phyloP scores from a whole-genome alignment of 352 stramenopile genomes.

The Peronospora destructor region DNA sequence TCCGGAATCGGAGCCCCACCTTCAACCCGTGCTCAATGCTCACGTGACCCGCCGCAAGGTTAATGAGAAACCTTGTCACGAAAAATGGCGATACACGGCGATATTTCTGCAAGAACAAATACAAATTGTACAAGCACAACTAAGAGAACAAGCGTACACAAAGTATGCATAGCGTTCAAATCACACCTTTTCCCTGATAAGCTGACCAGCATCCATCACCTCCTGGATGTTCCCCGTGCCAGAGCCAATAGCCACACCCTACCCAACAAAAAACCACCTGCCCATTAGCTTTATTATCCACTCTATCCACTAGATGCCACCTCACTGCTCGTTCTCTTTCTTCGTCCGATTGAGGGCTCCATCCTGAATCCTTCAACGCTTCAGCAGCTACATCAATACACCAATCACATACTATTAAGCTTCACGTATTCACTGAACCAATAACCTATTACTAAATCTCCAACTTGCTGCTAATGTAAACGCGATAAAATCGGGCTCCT shows the following conservation, averaged over 20 bases:
- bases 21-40: conserved; percentile 88
- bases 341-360: conserved; percentile 51
- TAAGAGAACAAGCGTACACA: background rate
- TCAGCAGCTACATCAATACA: conserved; percentile 48
- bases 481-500: conserved; percentile 82
- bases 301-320: background rate
- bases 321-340: conserved; percentile 58
- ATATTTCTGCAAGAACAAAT: conserved; percentile 50
- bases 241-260: conserved; percentile 81
- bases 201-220: conserved; percentile 65
- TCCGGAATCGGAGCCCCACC: conserved; percentile 19
- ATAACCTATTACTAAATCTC: background rate
- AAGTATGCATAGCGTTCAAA: background rate
- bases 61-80: conserved; percentile 90
- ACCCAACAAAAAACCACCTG: background rate
- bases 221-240: conserved; percentile 86
- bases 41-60: conserved; percentile 89
- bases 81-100: conserved; percentile 91
- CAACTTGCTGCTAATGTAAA: conserved; percentile 76
- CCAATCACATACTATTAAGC: conserved; percentile 4
- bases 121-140: background rate
- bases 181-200: conserved; percentile 57
- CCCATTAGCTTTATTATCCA: background rate
- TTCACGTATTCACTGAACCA: background rate
- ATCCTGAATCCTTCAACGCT: conserved; percentile 72